A percentile compares a stretch with the other conserved stretches of the same genome.
Conservation (phyloP, 208 protist genomes). For the Crithidia bombi region DNA sequence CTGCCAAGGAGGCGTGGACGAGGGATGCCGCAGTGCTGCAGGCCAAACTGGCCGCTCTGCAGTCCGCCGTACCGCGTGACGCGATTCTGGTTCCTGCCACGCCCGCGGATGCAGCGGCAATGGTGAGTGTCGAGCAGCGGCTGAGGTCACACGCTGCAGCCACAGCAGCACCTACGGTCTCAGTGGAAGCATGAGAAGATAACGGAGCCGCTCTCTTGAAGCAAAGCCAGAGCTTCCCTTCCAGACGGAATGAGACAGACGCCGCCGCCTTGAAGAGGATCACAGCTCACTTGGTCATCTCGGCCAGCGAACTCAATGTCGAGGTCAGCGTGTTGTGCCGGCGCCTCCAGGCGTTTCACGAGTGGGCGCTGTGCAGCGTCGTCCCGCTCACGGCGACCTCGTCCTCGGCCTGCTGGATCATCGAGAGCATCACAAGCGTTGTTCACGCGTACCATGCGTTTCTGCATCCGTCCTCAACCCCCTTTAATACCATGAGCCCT, state of each 20-base stretch:
- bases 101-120: not conserved
- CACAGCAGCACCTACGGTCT: not conserved
- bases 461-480: not conserved
- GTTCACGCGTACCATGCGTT: slow-evolving; percentile 15
- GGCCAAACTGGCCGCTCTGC: slow-evolving; percentile 55
- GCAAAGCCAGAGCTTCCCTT: no score
- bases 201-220: no score
- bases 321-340: not conserved
- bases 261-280: slow-evolving; percentile 7
- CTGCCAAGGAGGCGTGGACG: slow-evolving; percentile 57
- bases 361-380: slow-evolving; percentile 12
- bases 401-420: not conserved
- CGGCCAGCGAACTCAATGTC: slow-evolving; percentile 2
- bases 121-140: no score
- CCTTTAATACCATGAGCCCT: not conserved
- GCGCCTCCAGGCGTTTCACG: slow-evolving; percentile 27
- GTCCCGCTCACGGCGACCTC: slow-evolving; percentile 12
- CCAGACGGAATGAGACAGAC: no score
- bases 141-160: not conserved
- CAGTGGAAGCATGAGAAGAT: no score
- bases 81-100: slow-evolving; percentile 24
- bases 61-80: slow-evolving; percentile 33
- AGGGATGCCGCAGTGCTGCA: slow-evolving; percentile 61
- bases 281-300: not conserved
- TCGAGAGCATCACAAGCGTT: slow-evolving; percentile 18